Evolutionary conservation across 257 asterid genomes (phyloP).

Genomic region (Cordia subcordata): DNA sequence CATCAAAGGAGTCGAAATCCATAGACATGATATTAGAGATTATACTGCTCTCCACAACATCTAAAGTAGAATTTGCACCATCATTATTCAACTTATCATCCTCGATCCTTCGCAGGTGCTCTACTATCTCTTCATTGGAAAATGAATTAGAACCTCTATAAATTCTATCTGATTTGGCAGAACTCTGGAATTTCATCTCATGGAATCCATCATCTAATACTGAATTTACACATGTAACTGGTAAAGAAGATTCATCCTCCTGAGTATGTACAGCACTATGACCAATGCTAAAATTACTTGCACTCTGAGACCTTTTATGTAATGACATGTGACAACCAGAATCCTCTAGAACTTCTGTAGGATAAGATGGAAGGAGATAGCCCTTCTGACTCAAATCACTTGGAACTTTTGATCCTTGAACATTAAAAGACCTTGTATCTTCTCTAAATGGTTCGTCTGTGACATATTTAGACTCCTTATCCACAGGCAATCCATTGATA

Average conservation of each 20-base stretch:
- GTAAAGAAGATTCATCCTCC: constrained; percentile 55
- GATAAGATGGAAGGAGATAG: constrained; percentile 35
- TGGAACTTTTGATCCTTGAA: constrained; percentile 36
- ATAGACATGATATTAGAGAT: constrained; percentile 76
- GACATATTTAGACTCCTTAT: constrained; percentile 22
- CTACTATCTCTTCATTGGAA: constrained; percentile 94
- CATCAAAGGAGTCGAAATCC: constrained; percentile 71
- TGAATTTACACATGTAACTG: constrained; percentile 53
- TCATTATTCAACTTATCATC: constrained; percentile 47
- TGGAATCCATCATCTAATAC: constrained; percentile 52
- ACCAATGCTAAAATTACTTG: constrained; percentile 38
- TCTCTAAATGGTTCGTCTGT: constrained; percentile 41
- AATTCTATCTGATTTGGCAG: constrained; percentile 76
- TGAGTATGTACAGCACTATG: constrained; percentile 42
- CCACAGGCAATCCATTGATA: constrained; percentile 24
- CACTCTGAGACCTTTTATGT: constrained; percentile 37
- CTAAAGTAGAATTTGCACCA: constrained; percentile 49
- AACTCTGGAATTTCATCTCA: constrained; percentile 71
- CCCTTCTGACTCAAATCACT: constrained; percentile 29
- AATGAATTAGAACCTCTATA: constrained; percentile 76
- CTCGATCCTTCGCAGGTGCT: constrained; percentile 80
- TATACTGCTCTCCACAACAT: constrained; percentile 66
- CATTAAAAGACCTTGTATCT: constrained; percentile 30
- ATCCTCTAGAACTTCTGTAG: constrained; percentile 43
- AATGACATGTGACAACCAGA: constrained; percentile 31